A percentile compares a stretch with the other conserved stretches of the same genome.
Evolutionary conservation across 2,329 filamentous ascomycete species (phyloP).

Genomic region (Acrocalymma vagum): DNA sequence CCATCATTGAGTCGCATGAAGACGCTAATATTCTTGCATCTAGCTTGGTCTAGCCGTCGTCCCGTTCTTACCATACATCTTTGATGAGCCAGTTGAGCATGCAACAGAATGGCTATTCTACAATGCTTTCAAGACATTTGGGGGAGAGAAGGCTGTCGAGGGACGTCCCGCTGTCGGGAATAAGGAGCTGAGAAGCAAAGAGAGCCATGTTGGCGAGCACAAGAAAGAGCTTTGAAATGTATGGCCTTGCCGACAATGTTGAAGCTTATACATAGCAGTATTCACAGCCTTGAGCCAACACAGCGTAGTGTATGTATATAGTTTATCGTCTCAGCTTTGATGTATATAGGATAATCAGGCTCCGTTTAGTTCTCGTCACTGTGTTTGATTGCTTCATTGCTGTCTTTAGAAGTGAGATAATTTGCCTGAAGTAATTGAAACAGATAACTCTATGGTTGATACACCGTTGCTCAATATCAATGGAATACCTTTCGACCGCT

Average conservation of each 20-base stretch:
- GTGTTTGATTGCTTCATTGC: no score
- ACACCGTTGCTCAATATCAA: no score
- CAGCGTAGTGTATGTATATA: no score
- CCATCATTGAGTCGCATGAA: background rate
- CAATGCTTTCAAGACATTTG: slow-evolving; percentile 77
- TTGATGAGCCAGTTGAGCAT: slow-evolving; percentile 91
- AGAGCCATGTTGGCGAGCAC: slow-evolving; percentile 40
- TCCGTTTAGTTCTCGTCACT: no score
- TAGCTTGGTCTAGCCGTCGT: slow-evolving; percentile 71
- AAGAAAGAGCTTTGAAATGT: slow-evolving; percentile 52
- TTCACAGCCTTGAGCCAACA: no score
- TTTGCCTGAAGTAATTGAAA: no score
- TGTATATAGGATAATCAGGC: no score
- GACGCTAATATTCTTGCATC: slow-evolving; percentile 4
- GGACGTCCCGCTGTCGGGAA: slow-evolving; percentile 48
- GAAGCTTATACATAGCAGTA: background rate
- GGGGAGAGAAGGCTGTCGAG: slow-evolving; percentile 67
- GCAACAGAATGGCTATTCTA: slow-evolving; percentile 92
- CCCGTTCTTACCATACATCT: slow-evolving; percentile 82
- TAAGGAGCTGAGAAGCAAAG: slow-evolving; percentile 45
- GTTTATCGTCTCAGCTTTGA: no score
- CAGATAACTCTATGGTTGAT: no score
- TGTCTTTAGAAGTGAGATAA: no score
- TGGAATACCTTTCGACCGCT: no score
- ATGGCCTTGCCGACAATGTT: no score